A percentile compares a stretch with the other conserved stretches of the same genome.
Evolutionary conservation across 768 basidiomycete genomes (phyloP).

Genomic region (Mrakia gelida): DNA sequence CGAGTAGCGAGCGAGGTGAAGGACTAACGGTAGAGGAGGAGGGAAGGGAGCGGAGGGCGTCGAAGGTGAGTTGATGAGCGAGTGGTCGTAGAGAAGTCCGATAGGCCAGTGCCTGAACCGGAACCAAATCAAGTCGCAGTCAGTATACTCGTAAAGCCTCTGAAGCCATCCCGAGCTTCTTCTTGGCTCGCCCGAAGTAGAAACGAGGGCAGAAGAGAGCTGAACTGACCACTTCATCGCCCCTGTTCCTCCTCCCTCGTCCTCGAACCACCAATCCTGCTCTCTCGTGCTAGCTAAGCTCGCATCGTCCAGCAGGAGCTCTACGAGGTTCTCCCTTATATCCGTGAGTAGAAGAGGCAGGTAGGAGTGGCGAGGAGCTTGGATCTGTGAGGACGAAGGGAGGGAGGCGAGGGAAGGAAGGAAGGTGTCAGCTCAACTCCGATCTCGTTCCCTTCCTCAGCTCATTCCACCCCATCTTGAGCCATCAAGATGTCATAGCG

Average conservation of each 20-base stretch:
- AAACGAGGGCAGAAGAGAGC: neutral
- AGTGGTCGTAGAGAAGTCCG: slow-evolving; percentile 77
- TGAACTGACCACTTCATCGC: slow-evolving; percentile 35
- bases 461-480: neutral
- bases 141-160: neutral
- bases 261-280: slow-evolving; percentile 97
- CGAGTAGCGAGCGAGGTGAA: slow-evolving; percentile 63
- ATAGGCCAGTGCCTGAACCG: slow-evolving; percentile 89
- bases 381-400: slow-evolving; percentile 40
- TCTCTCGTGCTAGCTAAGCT: slow-evolving; percentile 71
- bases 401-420: neutral
- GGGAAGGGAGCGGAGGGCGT: slow-evolving; percentile 38
- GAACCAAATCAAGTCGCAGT: neutral
- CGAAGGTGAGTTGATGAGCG: slow-evolving; percentile 50
- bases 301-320: slow-evolving; percentile 85
- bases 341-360: slow-evolving; percentile 86
- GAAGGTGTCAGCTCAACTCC: neutral
- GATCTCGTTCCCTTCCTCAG: neutral
- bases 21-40: slow-evolving; percentile 8
- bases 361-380: slow-evolving; percentile 85
- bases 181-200: neutral
- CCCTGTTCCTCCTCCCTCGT: slow-evolving; percentile 48
- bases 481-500: neutral
- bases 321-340: slow-evolving; percentile 78
- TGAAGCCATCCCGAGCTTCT: neutral